Evolutionary conservation across 2,329 filamentous ascomycete species (phyloP).

Genomic region (Scorias spongiosa): DNA sequence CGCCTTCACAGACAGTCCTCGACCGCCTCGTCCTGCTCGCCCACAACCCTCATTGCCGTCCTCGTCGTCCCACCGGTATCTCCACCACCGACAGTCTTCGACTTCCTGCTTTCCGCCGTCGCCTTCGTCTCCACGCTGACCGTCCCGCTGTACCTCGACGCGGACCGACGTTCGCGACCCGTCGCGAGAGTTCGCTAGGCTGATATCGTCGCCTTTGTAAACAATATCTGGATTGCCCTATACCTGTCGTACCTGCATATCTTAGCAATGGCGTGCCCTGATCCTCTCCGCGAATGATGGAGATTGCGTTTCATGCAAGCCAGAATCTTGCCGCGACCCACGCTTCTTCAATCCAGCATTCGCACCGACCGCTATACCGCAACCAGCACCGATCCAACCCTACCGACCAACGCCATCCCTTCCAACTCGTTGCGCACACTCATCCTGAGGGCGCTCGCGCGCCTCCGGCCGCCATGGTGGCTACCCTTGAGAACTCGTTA

Average conservation of each 20-base stretch:
- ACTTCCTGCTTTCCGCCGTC: not conserved
- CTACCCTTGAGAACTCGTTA: not conserved
- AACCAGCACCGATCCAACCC: not conserved
- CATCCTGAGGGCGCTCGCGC: not conserved
- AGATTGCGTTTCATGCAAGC: conserved; percentile 15
- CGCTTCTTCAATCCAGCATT: conserved; percentile 15
- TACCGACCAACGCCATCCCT: conserved; percentile 1
- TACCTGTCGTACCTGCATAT: no score
- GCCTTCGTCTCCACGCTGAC: no score
- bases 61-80: not conserved
- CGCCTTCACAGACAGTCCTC: not conserved
- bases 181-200: no score
- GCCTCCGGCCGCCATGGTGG: not conserved
- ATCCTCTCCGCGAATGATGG: conserved; percentile 6
- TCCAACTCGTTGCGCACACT: not conserved
- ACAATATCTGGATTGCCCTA: not conserved
- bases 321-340: conserved; percentile 13
- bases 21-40: not conserved
- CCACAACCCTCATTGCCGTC: not conserved
- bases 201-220: no score
- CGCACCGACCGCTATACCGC: conserved; percentile 4
- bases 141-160: no score
- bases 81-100: not conserved
- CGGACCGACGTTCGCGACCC: no score
- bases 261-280: no score